A percentile compares a stretch with the other conserved stretches of the same genome.
Evolutionary conservation across 306 rosid species (phyloP).

Genomic region (Alnus glutinosa): DNA sequence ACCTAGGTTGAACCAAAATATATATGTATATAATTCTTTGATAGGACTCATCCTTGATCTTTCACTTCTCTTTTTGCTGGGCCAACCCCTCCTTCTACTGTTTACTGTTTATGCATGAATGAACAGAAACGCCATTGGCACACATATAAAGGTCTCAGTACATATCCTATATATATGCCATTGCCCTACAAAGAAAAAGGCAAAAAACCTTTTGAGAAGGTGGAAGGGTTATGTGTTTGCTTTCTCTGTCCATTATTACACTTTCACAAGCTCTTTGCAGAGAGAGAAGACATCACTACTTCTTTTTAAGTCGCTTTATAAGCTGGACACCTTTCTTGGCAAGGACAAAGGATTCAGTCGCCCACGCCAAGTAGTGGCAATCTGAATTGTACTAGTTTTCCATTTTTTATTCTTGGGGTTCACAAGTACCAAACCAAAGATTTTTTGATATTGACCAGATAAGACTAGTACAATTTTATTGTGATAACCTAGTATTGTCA

Average conservation of each 20-base stretch:
- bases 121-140: conserved; percentile 3
- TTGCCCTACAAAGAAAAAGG: neutral
- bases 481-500: too few relatives aligned
- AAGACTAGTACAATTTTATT: too few relatives aligned
- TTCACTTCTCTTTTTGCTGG: neutral
- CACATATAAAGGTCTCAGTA: too few relatives aligned
- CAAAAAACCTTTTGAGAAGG: neutral
- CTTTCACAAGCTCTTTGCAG: neutral
- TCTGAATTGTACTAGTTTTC: neutral
- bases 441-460: neutral
- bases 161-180: too few relatives aligned
- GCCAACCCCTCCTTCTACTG: neutral
- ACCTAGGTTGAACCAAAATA: neutral
- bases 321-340: neutral
- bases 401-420: neutral
- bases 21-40: neutral
- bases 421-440: neutral
- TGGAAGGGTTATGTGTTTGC: neutral
- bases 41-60: neutral
- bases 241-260: neutral
- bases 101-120: conserved; percentile 28
- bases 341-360: neutral
- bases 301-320: neutral
- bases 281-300: neutral
- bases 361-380: neutral